Evolutionary conservation across 176 grass and related monocot species (phyloP).

Genomic region (Triticum dicoccoides): DNA sequence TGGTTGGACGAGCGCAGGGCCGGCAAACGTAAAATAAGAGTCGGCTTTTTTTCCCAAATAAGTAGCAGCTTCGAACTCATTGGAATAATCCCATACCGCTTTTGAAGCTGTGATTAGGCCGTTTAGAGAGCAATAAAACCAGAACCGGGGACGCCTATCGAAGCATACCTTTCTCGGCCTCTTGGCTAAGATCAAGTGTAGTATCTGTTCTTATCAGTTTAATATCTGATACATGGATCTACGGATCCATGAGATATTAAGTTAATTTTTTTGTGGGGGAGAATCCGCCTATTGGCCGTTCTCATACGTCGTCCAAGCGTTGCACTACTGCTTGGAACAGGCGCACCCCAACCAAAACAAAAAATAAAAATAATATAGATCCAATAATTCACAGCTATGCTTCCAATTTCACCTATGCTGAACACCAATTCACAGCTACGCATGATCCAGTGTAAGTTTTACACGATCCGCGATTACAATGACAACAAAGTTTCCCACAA

Average conservation of each 20-base stretch:
- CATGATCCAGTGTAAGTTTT: background rate
- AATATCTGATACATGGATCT: background rate
- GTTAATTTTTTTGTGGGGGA: background rate
- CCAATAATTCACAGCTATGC: no score
- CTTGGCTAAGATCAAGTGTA: background rate
- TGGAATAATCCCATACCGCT: no score
- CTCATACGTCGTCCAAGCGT: background rate
- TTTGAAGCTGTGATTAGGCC: no score
- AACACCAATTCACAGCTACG: background rate
- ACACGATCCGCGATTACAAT: background rate
- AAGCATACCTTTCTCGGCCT: background rate
- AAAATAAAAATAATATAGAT: no score
- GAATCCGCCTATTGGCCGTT: background rate
- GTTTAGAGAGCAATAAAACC: no score
- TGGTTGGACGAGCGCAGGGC: no score
- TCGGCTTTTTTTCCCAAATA: no score
- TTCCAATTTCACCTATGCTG: background rate
- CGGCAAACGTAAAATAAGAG: no score
- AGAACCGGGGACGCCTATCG: background rate
- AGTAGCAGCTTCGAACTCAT: no score
- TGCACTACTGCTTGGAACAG: background rate
- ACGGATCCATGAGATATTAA: background rate
- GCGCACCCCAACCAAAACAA: no score
- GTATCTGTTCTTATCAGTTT: background rate
- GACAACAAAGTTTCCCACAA: background rate